These are phyloP conservation scores for Cystobasidium pallidum DNA, from an alignment of 1,284 basidiomycete genomes.

Conservation along the genomic window DNA sequence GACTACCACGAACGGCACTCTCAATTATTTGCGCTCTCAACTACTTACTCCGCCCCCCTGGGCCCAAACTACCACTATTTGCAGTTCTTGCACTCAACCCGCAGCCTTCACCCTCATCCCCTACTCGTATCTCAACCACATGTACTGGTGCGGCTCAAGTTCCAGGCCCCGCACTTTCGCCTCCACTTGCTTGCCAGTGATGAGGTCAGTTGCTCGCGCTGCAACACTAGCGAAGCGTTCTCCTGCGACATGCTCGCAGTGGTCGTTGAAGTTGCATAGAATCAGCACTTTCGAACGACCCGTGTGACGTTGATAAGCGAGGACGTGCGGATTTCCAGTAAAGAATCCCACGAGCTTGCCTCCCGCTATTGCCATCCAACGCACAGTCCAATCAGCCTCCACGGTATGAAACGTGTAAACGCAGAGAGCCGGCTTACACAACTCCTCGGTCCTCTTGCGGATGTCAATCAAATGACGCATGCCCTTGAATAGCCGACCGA, in stretches of 20 bases:
- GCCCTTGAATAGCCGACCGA: conserved; percentile 43
- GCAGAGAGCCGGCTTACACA: conserved; percentile 20
- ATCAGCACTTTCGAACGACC: conserved; percentile 8
- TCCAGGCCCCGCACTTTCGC: neutral
- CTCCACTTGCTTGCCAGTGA: conserved; percentile 17
- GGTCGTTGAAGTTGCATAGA: conserved; percentile 39
- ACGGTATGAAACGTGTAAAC: neutral
- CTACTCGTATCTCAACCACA: conserved; percentile 33
- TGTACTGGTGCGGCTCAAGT: conserved; percentile 37
- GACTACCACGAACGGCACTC: no score
- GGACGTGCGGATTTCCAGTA: conserved; percentile 45
- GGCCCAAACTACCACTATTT: no score
- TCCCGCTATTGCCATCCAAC: conserved; percentile 4
- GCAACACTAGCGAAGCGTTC: conserved; percentile 27
- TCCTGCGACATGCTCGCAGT: conserved; percentile 3
- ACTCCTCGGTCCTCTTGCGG: conserved; percentile 46
- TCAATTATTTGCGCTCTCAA: no score
- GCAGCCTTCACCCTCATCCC: neutral
- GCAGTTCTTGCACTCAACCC: neutral
- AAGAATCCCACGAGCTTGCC: conserved; percentile 47
- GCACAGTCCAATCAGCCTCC: neutral
- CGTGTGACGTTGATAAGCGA: conserved; percentile 37
- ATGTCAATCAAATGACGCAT: conserved; percentile 44
- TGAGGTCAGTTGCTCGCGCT: conserved; percentile 12
- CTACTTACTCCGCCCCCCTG: no score